Base-by-base conservation (phyloP, 495 filamentous ascomycete species). In the Xylaria grammica region DNA sequence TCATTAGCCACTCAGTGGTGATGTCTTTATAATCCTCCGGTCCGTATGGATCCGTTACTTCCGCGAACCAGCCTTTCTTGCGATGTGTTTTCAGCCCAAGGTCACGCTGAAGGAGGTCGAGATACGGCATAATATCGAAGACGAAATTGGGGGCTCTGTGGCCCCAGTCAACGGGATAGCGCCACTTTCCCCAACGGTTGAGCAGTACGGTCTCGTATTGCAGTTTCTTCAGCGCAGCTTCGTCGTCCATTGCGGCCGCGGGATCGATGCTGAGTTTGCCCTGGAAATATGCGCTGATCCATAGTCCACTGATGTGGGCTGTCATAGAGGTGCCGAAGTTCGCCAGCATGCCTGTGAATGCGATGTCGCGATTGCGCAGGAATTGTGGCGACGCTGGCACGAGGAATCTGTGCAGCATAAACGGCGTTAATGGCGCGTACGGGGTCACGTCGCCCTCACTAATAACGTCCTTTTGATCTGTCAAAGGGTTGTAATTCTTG, bases 51-150 rank as follows among this genome's bases (percentile, higher is more conserved):
- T 83, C 72, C 62, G 84, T 76, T 54, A 84, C 79, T 65, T 86
- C 84, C 0, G 77, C 77, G 30, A 83, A 69, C 73, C 80, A 81
- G 45, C 75, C 72, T 4, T 56, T 62, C 74, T 83, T 83, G 22
- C 81, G 75, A 60, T 77, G 75, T 34, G 76, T 70, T 44, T 70
- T 63, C 17, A 83, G 69, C 13, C 90, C 90, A 53, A 95, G 61
- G 69, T 94, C 91, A 1, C 75, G 69, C 57, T 92, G 69, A 75
- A 94, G 66, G 66, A 91, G 65, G 75, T 94, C 92, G 3, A 93
- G 71, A 69, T 94, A 96, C n/a, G 91, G 88, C 46, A 93, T 65
- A 1, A 82, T 84, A 72, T 95, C 91, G 69, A 92, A 93, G 52
- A 90, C 87, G 61, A 92, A 86, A 68, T 92, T 90, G 0, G 89